These are phyloP conservation scores for Ustilago cynodontis DNA, from an alignment of 1,284 basidiomycete genomes.

Conservation along the genomic window DNA sequence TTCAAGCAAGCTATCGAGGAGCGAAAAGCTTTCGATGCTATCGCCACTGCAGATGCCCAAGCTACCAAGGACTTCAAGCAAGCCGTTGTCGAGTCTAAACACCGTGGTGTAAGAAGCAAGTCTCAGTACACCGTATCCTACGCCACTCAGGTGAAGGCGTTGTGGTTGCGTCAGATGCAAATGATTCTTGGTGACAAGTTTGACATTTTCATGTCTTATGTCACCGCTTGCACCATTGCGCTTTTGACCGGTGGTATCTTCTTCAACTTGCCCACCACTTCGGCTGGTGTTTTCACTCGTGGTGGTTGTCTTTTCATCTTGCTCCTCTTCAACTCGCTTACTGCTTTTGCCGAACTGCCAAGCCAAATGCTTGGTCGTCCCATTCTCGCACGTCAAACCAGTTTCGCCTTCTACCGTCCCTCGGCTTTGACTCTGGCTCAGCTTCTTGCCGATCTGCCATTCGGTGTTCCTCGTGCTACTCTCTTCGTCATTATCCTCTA, in stretches of 20 bases:
- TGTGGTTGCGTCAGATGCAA: conserved; percentile 82
- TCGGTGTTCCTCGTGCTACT: conserved; percentile 70
- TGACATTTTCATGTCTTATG: conserved; percentile 75
- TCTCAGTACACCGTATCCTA: conserved; percentile 87
- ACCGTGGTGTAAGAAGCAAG: conserved; percentile 83
- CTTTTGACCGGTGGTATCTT: conserved; percentile 86
- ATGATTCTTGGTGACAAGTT: conserved; percentile 84
- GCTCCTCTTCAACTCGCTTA: conserved; percentile 70
- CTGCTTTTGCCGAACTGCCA: conserved; percentile 70
- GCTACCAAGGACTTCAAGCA: conserved; percentile 77
- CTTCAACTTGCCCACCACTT: conserved; percentile 74
- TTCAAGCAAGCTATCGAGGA: conserved; percentile 74
- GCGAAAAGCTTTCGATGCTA: conserved; percentile 75
- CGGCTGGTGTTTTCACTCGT: conserved; percentile 79
- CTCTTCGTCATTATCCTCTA: conserved; percentile 71
- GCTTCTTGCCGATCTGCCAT: conserved; percentile 70
- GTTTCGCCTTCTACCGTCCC: conserved; percentile 67
- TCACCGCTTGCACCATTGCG: conserved; percentile 74
- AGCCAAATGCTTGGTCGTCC: conserved; percentile 59
- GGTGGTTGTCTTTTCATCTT: conserved; percentile 82
- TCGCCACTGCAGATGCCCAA: conserved; percentile 77
- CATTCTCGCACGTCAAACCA: conserved; percentile 54
- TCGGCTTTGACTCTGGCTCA: conserved; percentile 61
- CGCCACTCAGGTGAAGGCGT: conserved; percentile 71
- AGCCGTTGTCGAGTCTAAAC: conserved; percentile 83